Evolutionary conservation across 1,284 basidiomycete species (phyloP).

Genomic region (Naganishia sp.): DNA sequence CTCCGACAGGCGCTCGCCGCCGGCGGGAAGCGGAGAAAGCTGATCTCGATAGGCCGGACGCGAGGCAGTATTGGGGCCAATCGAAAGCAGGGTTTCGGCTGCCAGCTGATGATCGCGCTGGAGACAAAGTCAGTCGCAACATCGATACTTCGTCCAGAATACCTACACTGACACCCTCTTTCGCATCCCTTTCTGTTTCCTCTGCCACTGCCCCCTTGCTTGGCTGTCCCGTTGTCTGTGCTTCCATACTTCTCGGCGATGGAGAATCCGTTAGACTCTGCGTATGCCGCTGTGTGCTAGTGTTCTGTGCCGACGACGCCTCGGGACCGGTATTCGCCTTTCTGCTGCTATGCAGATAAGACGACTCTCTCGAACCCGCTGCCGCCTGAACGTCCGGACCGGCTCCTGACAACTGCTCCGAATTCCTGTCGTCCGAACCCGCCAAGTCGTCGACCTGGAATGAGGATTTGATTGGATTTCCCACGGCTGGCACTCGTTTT

Average conservation of each 20-base stretch:
- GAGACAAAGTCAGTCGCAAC: background rate
- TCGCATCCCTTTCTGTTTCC: slow-evolving; percentile 27
- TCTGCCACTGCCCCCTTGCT: slow-evolving; percentile 10
- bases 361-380: slow-evolving; percentile 3
- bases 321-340: slow-evolving; percentile 1
- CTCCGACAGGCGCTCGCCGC: background rate
- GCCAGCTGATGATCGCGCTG: slow-evolving; percentile 53
- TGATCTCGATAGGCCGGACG: slow-evolving; percentile 14
- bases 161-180: slow-evolving; percentile 31
- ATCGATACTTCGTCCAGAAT: background rate
- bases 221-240: slow-evolving; percentile 1
- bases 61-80: slow-evolving; percentile 43
- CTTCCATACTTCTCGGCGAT: background rate
- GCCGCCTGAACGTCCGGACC: background rate
- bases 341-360: background rate
- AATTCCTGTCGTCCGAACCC: slow-evolving; percentile 38
- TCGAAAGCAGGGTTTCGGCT: slow-evolving; percentile 51
- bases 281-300: background rate
- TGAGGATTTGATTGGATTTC: slow-evolving; percentile 32
- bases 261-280: slow-evolving; percentile 17
- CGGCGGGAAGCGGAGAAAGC: slow-evolving; percentile 25
- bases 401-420: slow-evolving; percentile 5
- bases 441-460: slow-evolving; percentile 14
- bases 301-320: background rate
- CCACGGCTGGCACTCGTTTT: slow-evolving; percentile 84